Evolutionary conservation across 345 rosid species (phyloP), one percentile per base, ranked within the genome.

Genomic region (Cardiospermum halicacabum): DNA sequence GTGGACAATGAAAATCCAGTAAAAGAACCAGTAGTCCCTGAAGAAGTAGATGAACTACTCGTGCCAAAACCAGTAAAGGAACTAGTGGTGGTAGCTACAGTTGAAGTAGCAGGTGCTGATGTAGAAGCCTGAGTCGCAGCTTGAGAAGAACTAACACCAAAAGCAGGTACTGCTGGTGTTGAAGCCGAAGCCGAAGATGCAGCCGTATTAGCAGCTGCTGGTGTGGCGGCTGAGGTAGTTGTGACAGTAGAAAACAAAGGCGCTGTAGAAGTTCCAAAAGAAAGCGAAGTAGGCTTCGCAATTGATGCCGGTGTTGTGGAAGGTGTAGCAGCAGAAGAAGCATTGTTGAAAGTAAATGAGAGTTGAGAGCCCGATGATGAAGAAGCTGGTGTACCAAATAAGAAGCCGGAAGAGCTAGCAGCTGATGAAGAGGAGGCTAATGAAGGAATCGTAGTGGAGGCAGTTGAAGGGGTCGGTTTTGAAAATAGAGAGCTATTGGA

Each of bases 1-100:
- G 73, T 64, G 4, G 93, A 61, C 70, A 89, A 59, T 12, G 93
- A 72, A 80, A 91, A 88, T 36, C 89, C 83, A n/a, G 89, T 80
- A 56, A 82, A 77, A 25, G 96, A 76, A 69, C 84, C 69, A 21
- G 79, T 61, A 68, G 76, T 76, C 62, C 74, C 89, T 3, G 80
- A 70, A 16, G 85, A 64, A 57, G 83, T 53, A 26, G 93, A 74
- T 18, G 89, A 64, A 57, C 78, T 61, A 39, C 73, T 62, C 65
- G 65, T 76, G 13, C 83, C 80, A 74, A 87, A 80, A 56, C 91
- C 82, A 31, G 76, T 57, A 71, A 80, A 82, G 15, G 92, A 80
- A 51, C 80, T 64, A 25, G 68, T 19, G 34, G 56, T 7, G 12
- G 82, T 48, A 37, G 80, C 24, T 69, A 77, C 70, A 75, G 82